Evolutionary conservation across 306 rosid species (phyloP), one percentile per base, ranked within the genome.

Genomic region (Cyclanthera cordifolia): DNA sequence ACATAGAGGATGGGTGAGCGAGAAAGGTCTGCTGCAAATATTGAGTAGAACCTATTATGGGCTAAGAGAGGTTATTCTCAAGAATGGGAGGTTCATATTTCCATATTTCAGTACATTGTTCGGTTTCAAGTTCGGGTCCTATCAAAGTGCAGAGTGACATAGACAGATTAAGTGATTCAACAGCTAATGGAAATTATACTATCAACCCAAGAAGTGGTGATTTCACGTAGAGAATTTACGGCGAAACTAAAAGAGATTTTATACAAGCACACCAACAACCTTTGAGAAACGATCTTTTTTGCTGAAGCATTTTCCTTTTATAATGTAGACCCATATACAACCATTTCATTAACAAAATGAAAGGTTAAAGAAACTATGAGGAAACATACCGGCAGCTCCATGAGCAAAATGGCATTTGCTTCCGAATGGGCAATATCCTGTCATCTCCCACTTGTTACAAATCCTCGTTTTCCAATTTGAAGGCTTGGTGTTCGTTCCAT

Each of bases 381-480:
- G 50, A 56, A 72, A 4, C 79, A 71, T 83, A 90, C 99, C 99
- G 75, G 99, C 85, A 34, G 85, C 79, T 53, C 99, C 99, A 73
- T 94, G 99, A 77, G 99, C 99, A 75, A 94, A 94, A 84, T 94
- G 99, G 74, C 99, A 94, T 75, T 94, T 94, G 81, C 72, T 90
- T 43, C 99, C 99, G 73, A 94, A 94, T 2, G 99, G 99, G 76
- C 99, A 94, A 88, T 94, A 90, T 48, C 99, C 97, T 0, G 99
- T 94, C 85, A 85, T 77, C 79, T 94, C 99, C 99, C 99, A 94
- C 79, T 94, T 94, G 74, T 94, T 94, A 74, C 99, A 94, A 76
- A 94, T 88, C 83, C 99, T 82, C 12, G 99, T 94, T 80, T 94
- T 94, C 99, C 99, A 94, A 79, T 94, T 94, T 0, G 99, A 90